These are phyloP conservation scores for Myxozyma melibiosi DNA, from an alignment of 805 yeast species.

Conservation along the genomic window DNA sequence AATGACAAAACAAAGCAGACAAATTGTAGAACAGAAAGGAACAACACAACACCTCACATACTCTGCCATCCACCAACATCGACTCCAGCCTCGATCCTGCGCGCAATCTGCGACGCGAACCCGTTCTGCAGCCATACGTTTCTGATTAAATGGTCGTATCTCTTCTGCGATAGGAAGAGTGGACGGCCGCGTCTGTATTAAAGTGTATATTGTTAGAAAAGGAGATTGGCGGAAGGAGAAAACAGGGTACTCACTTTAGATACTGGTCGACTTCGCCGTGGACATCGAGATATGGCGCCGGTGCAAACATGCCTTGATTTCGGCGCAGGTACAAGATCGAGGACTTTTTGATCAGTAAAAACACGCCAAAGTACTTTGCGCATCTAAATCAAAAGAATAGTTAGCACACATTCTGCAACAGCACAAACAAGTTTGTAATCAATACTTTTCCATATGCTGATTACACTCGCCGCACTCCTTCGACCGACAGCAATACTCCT, in stretches of 20 bases:
- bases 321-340: slow-evolving; percentile 64
- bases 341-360: slow-evolving; percentile 69
- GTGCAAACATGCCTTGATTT: slow-evolving; percentile 79
- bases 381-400: slow-evolving; percentile 35
- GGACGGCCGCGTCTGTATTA: slow-evolving; percentile 60
- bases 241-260: slow-evolving; percentile 43
- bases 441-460: slow-evolving; percentile 60
- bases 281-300: slow-evolving; percentile 79
- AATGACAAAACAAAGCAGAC: slow-evolving; percentile 6
- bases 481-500: slow-evolving; percentile 51
- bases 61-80: slow-evolving; percentile 96
- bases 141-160: slow-evolving; percentile 68
- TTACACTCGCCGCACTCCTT: slow-evolving; percentile 72
- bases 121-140: slow-evolving; percentile 79
- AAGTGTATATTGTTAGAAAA: slow-evolving; percentile 4
- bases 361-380: slow-evolving; percentile 67
- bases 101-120: slow-evolving; percentile 71
- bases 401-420: slow-evolving; percentile 28
- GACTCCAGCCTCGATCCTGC: slow-evolving; percentile 73
- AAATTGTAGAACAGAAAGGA: not conserved
- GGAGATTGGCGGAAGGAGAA: not conserved
- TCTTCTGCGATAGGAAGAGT: slow-evolving; percentile 58
- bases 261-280: slow-evolving; percentile 87
- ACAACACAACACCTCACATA: slow-evolving; percentile 43
- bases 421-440: too few relatives aligned